Evolutionary conservation across 257 asterid species (phyloP), one percentile per base, ranked within the genome.

Genomic region (Lantana camara): DNA sequence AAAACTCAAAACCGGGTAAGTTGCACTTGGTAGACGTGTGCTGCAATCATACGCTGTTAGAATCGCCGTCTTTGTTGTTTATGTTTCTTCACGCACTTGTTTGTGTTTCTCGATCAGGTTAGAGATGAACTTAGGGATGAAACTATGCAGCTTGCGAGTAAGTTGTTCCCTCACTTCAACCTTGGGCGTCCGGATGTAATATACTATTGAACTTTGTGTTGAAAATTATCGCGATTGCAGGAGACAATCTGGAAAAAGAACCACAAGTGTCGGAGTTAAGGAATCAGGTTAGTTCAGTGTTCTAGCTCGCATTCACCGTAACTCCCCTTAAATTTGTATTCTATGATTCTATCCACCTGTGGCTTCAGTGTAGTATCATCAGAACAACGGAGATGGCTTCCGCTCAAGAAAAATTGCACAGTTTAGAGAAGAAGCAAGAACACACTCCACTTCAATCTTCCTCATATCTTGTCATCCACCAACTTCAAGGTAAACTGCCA

Each of bases 141-240:
- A 74, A 90, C 96, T 19, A 74, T 94, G 75, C 99, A 90, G 83
- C 95, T 94, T 73, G 91, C 96, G 21, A 82, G 99, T 94, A 81
- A 85, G 96, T 80, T 73, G 13, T 70, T 23, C 38, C 15, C 38
- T 56, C 45, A 64, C 49, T 55, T 68, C 70, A 53, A 13, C 53
- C 55, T 67, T 51, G 9, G 20, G n/a, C n/a, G 48, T 42, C 58
- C 65, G 45, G 4, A 30, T 64, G 40, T 9, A 4, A 1, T 35
- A 7, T 53, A 23, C 60, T 15, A 7, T 45, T 19, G 22, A 37
- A 23, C 35, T 50, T n/a, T 37, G 15, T 29, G 40, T 62, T 62
- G 66, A 59, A 46, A 13, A n/a, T 57, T 27, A 17, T 73, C 19
- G 35, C 11, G 42, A 60, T 59, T 64, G 60, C 80, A 94, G 99